A percentile compares a stretch with the other conserved stretches of the same genome.
Conservation (phyloP, 495 filamentous ascomycete species). For the Xylaria curta region DNA sequence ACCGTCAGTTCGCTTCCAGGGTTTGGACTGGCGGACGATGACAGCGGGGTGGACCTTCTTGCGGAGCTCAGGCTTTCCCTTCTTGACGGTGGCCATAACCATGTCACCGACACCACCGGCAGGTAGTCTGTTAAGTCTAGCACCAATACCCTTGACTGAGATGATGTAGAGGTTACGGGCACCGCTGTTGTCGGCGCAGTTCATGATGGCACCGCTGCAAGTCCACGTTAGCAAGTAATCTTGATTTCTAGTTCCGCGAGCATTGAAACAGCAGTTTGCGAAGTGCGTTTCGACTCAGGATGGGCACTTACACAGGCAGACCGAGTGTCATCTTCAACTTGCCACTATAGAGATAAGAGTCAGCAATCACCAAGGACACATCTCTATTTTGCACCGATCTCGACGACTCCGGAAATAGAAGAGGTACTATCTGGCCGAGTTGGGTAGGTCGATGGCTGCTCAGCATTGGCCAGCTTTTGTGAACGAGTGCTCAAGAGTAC, state of each 20-base stretch:
- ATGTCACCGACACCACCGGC: constrained; percentile 95
- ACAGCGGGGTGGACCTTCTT: constrained; percentile 99
- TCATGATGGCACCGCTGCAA: constrained; percentile 85
- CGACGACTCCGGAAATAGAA: not conserved
- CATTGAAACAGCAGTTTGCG: not conserved
- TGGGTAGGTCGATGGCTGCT: not conserved
- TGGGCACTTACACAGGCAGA: constrained; percentile 96
- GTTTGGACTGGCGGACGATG: constrained; percentile 97
- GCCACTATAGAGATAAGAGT: constrained; percentile 63
- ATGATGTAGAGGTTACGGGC: constrained; percentile 99
- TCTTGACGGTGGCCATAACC: constrained; percentile 99
- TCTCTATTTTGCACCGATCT: not conserved
- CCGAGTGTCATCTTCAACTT: constrained; percentile 99
- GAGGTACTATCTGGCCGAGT: not conserved
- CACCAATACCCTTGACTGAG: constrained; percentile 98
- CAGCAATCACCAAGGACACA: not conserved
- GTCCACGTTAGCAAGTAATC: constrained; percentile 17
- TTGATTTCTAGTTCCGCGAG: not conserved
- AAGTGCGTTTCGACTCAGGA: constrained; percentile 37
- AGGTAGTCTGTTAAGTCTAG: constrained; percentile 96
- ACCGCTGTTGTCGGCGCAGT: constrained; percentile 94
- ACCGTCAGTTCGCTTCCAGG: constrained; percentile 96
- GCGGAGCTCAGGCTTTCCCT: constrained; percentile 97
- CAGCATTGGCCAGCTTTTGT: not conserved
- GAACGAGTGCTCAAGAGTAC: constrained; percentile 4